A percentile compares a stretch with the other conserved stretches of the same genome.
These are phyloP conservation scores for Yarrowia hollandica DNA, from an alignment of 805 yeast species.

Conservation along the genomic window DNA sequence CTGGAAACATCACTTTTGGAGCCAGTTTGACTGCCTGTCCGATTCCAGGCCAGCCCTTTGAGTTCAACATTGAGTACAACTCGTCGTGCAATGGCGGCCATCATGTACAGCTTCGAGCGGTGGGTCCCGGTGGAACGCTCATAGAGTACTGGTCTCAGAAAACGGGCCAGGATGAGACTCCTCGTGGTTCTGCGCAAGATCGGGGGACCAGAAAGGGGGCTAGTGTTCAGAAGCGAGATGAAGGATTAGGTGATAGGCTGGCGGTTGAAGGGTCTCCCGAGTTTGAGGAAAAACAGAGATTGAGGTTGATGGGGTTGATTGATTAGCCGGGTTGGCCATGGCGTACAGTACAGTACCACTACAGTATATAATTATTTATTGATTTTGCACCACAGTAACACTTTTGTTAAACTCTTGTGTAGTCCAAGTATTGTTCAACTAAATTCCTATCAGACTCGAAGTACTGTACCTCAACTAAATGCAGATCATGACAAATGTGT, in stretches of 20 bases:
- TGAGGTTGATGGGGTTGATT: constrained; percentile 13
- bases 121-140: neutral
- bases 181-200: constrained; percentile 1
- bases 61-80: constrained; percentile 9
- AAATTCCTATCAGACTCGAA: too few relatives aligned
- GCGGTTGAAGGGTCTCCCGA: constrained; percentile 5
- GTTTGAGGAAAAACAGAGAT: neutral
- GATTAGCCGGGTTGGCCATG: neutral
- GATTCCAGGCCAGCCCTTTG: neutral
- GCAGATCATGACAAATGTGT: too few relatives aligned
- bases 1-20: neutral
- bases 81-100: constrained; percentile 6
- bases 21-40: constrained; percentile 13
- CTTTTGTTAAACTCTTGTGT: too few relatives aligned
- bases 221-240: neutral
- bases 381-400: too few relatives aligned
- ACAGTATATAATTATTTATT: neutral
- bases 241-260: neutral
- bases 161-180: neutral
- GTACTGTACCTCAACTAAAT: too few relatives aligned
- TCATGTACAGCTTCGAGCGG: neutral
- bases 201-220: neutral
- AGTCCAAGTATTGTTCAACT: too few relatives aligned
- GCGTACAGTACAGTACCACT: neutral
- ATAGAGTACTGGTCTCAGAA: neutral